Base-by-base conservation (phyloP, 495 filamentous ascomycete genomes). In the Podospora pseudoanserina region DNA sequence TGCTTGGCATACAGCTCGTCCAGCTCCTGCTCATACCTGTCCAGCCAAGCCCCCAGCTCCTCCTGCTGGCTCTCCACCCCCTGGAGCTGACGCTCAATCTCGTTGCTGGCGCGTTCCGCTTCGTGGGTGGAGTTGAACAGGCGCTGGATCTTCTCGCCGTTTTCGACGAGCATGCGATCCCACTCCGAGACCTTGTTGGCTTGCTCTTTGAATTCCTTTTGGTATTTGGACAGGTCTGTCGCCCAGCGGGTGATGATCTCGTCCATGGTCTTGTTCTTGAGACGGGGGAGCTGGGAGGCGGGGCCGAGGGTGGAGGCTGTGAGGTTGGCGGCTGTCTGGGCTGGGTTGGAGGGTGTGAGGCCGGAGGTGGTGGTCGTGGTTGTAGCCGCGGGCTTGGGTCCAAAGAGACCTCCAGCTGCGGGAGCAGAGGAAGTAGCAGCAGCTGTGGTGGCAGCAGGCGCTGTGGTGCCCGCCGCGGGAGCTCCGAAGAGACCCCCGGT, bases 231-330 rank as follows among this genome's bases (percentile, higher is more conserved):
- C 30, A 98, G 86, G 75, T 98, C 95, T 0, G 92, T 90, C 0
- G 95, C 95, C 96, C 96, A 99, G 19, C 92, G 87, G n/a, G 91
- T 97, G 73, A 99, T 93, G 71, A 99, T 98, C 77, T 99, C 96
- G 74, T 98, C 95, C 94, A 99, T 98, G 1, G 94, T 96, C 81
- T 96, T 98, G 76, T 97, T 96, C 82, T 96, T 97, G 23, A 99
- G 82, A 15, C 95, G 92, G 2, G 94, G 94, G 72, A 92, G 86
- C 23, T 89, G 86, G n/a, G 93, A 92, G 2, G 87, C 76, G 6
- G 92, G 93, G 0, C 93, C 93, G 55, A 86, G 79, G 23, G 91
- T 94, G 0, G 92, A 94, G n/a, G 86, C 85, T 16, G 85, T 83
- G 66, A 92, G 79, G 18, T 74, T 79, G 23, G 82, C 72, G 15